Percentiles rank a stretch among this genome's conserved stretches.
Conservation (phyloP, 2,329 filamentous ascomycete species). For the Lithohypha guttulata region DNA sequence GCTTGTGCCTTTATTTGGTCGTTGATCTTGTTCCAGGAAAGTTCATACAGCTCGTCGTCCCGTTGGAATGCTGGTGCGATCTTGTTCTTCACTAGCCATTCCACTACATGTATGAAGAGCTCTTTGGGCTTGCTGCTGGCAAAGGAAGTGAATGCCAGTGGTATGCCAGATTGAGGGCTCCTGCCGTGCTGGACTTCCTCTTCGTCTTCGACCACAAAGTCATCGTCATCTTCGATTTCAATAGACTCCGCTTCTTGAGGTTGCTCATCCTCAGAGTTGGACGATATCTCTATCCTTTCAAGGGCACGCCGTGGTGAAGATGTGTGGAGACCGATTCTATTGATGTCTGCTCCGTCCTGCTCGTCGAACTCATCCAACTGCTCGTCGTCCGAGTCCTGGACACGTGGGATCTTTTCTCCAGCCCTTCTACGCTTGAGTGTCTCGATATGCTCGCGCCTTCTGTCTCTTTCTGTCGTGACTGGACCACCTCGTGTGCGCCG, state of each 20-base stretch:
- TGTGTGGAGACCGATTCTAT: slow-evolving; percentile 11
- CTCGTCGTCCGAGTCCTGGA: slow-evolving; percentile 23
- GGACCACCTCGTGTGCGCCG: slow-evolving; percentile 32
- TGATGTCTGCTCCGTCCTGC: slow-evolving; percentile 19
- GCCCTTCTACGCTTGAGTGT: slow-evolving; percentile 33
- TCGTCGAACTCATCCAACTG: slow-evolving; percentile 15
- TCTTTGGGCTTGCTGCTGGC: slow-evolving; percentile 58
- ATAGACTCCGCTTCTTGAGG: slow-evolving; percentile 12
- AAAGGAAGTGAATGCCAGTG: slow-evolving; percentile 57
- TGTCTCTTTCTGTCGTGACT: slow-evolving; percentile 30
- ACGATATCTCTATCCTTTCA: neutral
- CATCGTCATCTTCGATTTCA: slow-evolving; percentile 41
- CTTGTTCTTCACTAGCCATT: slow-evolving; percentile 73
- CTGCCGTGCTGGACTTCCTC: slow-evolving; percentile 24
- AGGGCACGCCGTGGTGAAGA: neutral
- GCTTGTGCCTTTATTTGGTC: slow-evolving; percentile 59
- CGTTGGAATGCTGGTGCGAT: slow-evolving; percentile 60
- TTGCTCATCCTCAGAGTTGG: slow-evolving; percentile 13
- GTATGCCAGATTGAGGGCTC: slow-evolving; percentile 41
- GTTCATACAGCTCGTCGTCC: slow-evolving; percentile 52
- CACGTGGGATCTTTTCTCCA: slow-evolving; percentile 28
- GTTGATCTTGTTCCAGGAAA: slow-evolving; percentile 61
- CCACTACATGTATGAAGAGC: slow-evolving; percentile 62
- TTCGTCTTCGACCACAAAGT: slow-evolving; percentile 57
- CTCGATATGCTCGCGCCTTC: slow-evolving; percentile 33